Conservation (phyloP, 345 rosid genomes). For the Abelmoschus esculentus region DNA sequence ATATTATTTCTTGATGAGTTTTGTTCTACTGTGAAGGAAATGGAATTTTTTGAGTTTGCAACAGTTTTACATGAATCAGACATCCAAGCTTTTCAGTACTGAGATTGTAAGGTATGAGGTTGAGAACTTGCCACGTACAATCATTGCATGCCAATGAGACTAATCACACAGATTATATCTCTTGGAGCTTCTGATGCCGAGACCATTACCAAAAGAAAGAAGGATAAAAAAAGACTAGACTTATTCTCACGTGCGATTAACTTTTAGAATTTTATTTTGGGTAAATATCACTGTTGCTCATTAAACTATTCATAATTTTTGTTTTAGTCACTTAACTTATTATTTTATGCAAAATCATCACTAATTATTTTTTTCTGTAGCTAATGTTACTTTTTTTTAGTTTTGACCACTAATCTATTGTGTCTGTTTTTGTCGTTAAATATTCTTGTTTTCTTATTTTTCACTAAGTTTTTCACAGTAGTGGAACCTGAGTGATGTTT, state of each 20-base stretch:
- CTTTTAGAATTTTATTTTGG: background rate
- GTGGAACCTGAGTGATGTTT: too few species aligned
- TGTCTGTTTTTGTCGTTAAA: too few species aligned
- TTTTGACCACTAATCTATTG: too few species aligned
- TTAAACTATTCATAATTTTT: too few species aligned
- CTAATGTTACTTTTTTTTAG: too few species aligned
- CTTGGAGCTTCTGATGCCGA: too few species aligned
- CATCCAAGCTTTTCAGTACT: background rate
- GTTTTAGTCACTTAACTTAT: too few species aligned
- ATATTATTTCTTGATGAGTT: background rate
- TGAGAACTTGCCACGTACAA: slow-evolving; percentile 39
- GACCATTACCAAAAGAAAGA: background rate
- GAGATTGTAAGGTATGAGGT: slow-evolving; percentile 41
- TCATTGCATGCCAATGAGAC: slow-evolving; percentile 7
- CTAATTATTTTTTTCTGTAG: too few species aligned
- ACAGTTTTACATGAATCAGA: slow-evolving; percentile 9
- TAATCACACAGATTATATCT: slow-evolving; percentile 1
- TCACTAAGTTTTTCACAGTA: too few species aligned
- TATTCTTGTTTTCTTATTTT: too few species aligned
- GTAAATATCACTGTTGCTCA: too few species aligned
- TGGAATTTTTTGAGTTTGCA: background rate
- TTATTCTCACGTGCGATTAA: background rate
- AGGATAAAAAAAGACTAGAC: background rate
- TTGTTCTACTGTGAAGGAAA: background rate
- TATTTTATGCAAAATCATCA: too few species aligned